Conservation (phyloP, 768 basidiomycete genomes). For the Pisolithus orientalis region DNA sequence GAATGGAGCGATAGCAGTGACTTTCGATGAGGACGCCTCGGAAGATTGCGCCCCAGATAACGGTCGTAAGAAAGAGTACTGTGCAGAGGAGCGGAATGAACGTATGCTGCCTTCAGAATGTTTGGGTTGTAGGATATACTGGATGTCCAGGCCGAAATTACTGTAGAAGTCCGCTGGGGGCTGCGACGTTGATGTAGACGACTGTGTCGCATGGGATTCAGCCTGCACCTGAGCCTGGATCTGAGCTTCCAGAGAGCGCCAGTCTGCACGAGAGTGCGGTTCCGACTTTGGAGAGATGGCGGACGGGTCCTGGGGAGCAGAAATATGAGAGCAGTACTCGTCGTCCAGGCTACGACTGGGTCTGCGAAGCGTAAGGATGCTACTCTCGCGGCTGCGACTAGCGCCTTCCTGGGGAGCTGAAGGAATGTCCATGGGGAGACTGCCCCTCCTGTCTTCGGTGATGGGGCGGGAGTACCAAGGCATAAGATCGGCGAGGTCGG, state of each 20-base stretch:
- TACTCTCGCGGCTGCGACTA: conserved; percentile 45
- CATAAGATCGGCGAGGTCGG: conserved; percentile 18
- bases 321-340: conserved; percentile 22
- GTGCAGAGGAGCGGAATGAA: conserved; percentile 26
- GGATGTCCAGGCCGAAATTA: conserved; percentile 36
- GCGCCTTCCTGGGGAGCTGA: conserved; percentile 21
- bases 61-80: conserved; percentile 21
- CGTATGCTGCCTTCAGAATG: conserved; percentile 27
- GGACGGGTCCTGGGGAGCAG: conserved; percentile 15
- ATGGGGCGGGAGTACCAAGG: conserved; percentile 15
- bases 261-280: conserved; percentile 37
- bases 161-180: conserved; percentile 12
- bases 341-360: conserved; percentile 59
- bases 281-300: conserved; percentile 43
- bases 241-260: conserved; percentile 46
- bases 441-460: conserved; percentile 39
- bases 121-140: conserved; percentile 33
- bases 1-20: conserved; percentile 1
- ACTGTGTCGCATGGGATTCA: background rate
- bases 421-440: conserved; percentile 58
- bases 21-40: conserved; percentile 3
- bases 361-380: conserved; percentile 51
- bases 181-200: background rate
- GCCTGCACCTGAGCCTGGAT: conserved; percentile 19
- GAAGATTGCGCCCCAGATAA: conserved; percentile 11